phyloP scores from a whole-genome alignment of 176 grass and related monocot genomes.

The Oryza coarctata region DNA sequence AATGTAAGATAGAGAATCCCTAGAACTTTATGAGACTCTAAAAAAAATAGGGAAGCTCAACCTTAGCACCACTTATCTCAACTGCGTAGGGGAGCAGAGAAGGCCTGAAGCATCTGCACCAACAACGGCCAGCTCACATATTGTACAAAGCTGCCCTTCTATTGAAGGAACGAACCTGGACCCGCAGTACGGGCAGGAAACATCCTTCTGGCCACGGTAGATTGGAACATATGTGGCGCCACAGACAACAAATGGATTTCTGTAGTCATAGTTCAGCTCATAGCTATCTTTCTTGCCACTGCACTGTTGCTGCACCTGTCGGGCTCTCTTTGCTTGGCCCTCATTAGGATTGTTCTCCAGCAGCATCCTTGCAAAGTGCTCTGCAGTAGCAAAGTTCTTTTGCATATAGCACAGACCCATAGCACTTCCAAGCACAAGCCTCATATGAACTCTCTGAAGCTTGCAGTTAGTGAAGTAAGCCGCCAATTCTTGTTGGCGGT shows the following conservation, averaged over 20 bases:
- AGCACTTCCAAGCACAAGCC: conserved; percentile 64
- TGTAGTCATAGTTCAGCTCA: conserved; percentile 76
- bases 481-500: conserved; percentile 69
- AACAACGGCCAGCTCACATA: conserved; percentile 73
- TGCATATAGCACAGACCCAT: conserved; percentile 73
- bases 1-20: conserved; percentile 34
- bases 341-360: conserved; percentile 69
- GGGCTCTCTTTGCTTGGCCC: conserved; percentile 64
- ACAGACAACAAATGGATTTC: conserved; percentile 87
- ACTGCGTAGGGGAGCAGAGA: conserved; percentile 67
- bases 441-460: conserved; percentile 78
- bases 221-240: conserved; percentile 75
- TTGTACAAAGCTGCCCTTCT: conserved; percentile 75
- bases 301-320: conserved; percentile 59
- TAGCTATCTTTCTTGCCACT: conserved; percentile 40
- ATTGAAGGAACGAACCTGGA: conserved; percentile 51
- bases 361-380: conserved; percentile 75
- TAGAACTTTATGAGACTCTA: conserved; percentile 30
- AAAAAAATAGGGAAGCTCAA: conserved; percentile 52
- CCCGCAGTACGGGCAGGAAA: conserved; percentile 79
- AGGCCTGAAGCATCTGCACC: conserved; percentile 84
- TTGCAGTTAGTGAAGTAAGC: conserved; percentile 93
- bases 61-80: conserved; percentile 54
- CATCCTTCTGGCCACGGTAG: conserved; percentile 82
- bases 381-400: conserved; percentile 61